Percentiles rank a stretch among this genome's conserved stretches.
phyloP scores from a whole-genome alignment of 2,329 filamentous ascomycete species.

The Chaetomium globosum region DNA sequence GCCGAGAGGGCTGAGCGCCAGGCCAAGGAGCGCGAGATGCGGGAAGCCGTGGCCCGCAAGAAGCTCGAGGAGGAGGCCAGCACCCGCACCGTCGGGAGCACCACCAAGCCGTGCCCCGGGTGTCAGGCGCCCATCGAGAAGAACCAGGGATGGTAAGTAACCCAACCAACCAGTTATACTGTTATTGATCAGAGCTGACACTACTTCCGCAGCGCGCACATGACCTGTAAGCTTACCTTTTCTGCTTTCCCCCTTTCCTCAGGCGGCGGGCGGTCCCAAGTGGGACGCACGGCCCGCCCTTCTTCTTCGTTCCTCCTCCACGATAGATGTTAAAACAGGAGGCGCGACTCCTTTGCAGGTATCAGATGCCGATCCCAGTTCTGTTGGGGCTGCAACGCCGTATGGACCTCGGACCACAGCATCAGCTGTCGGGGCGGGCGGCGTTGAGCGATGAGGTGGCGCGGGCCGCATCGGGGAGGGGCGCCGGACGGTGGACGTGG shows the following conservation, averaged over 20 bases:
- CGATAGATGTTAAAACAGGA: neutral
- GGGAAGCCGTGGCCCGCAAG: slow-evolving; percentile 27
- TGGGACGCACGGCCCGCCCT: neutral
- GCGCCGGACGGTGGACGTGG: too few relatives aligned
- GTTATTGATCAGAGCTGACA: slow-evolving; percentile 28
- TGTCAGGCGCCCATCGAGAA: slow-evolving; percentile 48
- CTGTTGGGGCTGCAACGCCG: slow-evolving; percentile 42
- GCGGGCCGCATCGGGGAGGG: neutral
- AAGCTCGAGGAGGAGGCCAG: slow-evolving; percentile 45
- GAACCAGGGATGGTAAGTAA: slow-evolving; percentile 47
- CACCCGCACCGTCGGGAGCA: slow-evolving; percentile 35
- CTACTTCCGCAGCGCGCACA: slow-evolving; percentile 43
- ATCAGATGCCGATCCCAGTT: slow-evolving; percentile 43
- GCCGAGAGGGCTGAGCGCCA: slow-evolving; percentile 27
- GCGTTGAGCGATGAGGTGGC: neutral
- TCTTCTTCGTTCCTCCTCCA: too few relatives aligned
- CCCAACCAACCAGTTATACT: neutral
- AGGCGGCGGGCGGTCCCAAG: slow-evolving; percentile 9
- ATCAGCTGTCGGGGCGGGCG: slow-evolving; percentile 31
- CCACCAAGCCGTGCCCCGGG: slow-evolving; percentile 46
- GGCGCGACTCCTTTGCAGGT: slow-evolving; percentile 36
- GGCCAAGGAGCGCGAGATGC: slow-evolving; percentile 31
- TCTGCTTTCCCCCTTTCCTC: slow-evolving; percentile 2
- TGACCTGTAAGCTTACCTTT: slow-evolving; percentile 46
- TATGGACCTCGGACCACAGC: slow-evolving; percentile 35